A percentile compares a stretch with the other conserved stretches of the same genome.
Conservation (phyloP, 805 yeast species). For the Aciculoconidium aculeatum region DNA sequence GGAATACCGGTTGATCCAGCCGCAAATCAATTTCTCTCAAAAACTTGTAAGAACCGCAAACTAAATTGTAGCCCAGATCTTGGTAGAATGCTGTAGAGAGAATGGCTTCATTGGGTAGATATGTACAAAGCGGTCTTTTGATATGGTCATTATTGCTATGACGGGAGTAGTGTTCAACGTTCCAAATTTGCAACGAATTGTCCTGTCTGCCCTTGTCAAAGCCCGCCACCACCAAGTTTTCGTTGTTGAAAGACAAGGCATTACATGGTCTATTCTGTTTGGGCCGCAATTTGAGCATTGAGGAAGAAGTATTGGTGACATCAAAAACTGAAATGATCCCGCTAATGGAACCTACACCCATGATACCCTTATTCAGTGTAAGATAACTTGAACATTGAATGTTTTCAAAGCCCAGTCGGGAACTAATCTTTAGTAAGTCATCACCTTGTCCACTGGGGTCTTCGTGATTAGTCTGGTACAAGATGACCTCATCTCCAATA, state of each 20-base stretch:
- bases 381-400: conserved; percentile 67
- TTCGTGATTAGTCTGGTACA: conserved; percentile 48
- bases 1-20: conserved; percentile 57
- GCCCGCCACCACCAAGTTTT: conserved; percentile 68
- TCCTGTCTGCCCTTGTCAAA: conserved; percentile 75
- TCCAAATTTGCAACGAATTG: conserved; percentile 75
- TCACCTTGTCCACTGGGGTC: conserved; percentile 46
- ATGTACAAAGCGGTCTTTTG: conserved; percentile 49
- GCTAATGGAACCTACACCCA: conserved; percentile 69
- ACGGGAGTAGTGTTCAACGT: conserved; percentile 54
- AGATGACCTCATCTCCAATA: conserved; percentile 70
- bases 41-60: conserved; percentile 73
- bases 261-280: conserved; percentile 73
- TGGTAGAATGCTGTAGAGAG: conserved; percentile 64
- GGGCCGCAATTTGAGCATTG: conserved; percentile 44
- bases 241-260: conserved; percentile 59
- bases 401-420: conserved; percentile 59
- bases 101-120: conserved; percentile 69
- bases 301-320: conserved; percentile 34
- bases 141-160: conserved; percentile 44
- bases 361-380: conserved; percentile 46
- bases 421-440: conserved; percentile 45
- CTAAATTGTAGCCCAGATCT: conserved; percentile 44
- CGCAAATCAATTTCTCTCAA: conserved; percentile 75
- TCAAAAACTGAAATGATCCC: conserved; percentile 65